phyloP scores from a whole-genome alignment of 331 rosid species.

The Dryas integrifolia region DNA sequence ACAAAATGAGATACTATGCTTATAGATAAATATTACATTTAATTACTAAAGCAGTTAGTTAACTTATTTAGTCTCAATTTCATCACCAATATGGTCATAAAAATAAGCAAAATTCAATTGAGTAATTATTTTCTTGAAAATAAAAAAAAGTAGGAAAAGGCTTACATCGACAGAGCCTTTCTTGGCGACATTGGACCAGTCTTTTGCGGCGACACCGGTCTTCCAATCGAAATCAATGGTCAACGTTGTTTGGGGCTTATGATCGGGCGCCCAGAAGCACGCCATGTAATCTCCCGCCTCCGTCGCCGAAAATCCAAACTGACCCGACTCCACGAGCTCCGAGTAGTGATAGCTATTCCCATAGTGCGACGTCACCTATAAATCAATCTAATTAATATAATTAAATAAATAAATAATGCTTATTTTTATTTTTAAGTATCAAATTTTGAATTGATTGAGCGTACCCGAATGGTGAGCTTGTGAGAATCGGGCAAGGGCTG shows the following conservation, averaged over 20 bases:
- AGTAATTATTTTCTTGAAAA: neutral
- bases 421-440: neutral
- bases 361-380: constrained; percentile 65
- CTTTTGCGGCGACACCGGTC: constrained; percentile 82
- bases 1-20: neutral
- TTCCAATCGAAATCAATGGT: constrained; percentile 82
- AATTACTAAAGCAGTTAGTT: neutral
- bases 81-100: neutral
- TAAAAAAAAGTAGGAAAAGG: neutral
- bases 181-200: constrained; percentile 80
- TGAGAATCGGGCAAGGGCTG: constrained; percentile 58
- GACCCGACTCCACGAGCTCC: constrained; percentile 59
- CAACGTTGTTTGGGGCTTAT: constrained; percentile 45
- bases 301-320: constrained; percentile 56
- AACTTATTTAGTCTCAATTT: neutral
- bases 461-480: constrained; percentile 77
- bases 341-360: constrained; percentile 63
- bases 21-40: neutral
- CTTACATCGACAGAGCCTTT: constrained; percentile 84
- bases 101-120: neutral
- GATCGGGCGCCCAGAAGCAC: constrained; percentile 68
- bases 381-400: neutral
- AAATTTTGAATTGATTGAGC: neutral
- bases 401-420: neutral
- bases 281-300: constrained; percentile 81